These are phyloP conservation scores for Astathelohania contejeani DNA, from an alignment of 371 early-diverging fungal genomes.

Conservation along the genomic window DNA sequence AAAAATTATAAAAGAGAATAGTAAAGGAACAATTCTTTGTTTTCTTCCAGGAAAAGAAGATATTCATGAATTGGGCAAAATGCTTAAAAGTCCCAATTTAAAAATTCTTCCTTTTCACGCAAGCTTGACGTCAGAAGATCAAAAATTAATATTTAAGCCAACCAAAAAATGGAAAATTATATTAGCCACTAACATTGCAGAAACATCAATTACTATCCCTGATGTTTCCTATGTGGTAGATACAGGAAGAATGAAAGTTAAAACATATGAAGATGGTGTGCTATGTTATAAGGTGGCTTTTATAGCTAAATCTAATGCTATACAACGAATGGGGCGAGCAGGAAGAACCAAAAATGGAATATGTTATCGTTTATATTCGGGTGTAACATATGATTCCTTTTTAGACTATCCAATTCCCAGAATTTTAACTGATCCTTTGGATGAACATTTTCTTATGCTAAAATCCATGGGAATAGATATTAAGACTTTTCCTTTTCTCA, in stretches of 20 bases:
- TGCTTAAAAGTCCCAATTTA: slow-evolving; percentile 35
- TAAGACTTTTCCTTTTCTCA: slow-evolving; percentile 80
- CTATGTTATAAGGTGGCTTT: slow-evolving; percentile 40
- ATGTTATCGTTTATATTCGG: slow-evolving; percentile 53
- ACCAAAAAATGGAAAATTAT: slow-evolving; percentile 37
- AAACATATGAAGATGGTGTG: slow-evolving; percentile 17
- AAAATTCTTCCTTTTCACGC: slow-evolving; percentile 47
- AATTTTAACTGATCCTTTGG: slow-evolving; percentile 77
- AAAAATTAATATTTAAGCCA: slow-evolving; percentile 30
- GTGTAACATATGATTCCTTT: slow-evolving; percentile 56
- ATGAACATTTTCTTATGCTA: slow-evolving; percentile 76
- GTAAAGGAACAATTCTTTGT: slow-evolving; percentile 35
- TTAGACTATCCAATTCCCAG: slow-evolving; percentile 69
- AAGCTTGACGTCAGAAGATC: slow-evolving; percentile 48
- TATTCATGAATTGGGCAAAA: slow-evolving; percentile 32
- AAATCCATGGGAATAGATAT: slow-evolving; percentile 80
- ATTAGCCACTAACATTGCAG: slow-evolving; percentile 79
- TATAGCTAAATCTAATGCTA: slow-evolving; percentile 50
- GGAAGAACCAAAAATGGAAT: slow-evolving; percentile 49
- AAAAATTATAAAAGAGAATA: slow-evolving; percentile 33
- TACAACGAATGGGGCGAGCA: slow-evolving; percentile 52
- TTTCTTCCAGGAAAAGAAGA: slow-evolving; percentile 55
- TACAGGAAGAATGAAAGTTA: slow-evolving; percentile 74
- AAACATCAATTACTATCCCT: slow-evolving; percentile 92
- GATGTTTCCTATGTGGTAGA: slow-evolving; percentile 89